A percentile compares a stretch with the other conserved stretches of the same genome.
Conservation (phyloP, 495 filamentous ascomycete species). For the Penicillium soppii region DNA sequence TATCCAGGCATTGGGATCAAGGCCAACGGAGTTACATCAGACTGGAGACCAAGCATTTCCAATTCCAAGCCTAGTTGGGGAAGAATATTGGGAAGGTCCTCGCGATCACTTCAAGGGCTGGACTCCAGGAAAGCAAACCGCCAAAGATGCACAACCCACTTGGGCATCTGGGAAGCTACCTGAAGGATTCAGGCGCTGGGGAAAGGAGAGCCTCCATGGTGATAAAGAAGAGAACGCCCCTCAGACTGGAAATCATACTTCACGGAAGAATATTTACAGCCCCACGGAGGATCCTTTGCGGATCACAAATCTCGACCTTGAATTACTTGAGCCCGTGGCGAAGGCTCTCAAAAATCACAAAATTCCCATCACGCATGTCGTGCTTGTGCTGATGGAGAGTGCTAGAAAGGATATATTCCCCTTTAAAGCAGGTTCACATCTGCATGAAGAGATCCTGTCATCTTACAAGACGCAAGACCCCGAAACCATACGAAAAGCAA, state of each 20-base stretch:
- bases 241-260: background rate
- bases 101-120: conserved; percentile 24
- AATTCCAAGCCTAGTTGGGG: conserved; percentile 11
- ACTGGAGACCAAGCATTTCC: conserved; percentile 15
- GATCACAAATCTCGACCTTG: conserved; percentile 38
- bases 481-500: conserved; percentile 7
- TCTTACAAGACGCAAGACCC: conserved; percentile 15
- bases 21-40: background rate
- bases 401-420: conserved; percentile 45
- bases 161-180: conserved; percentile 21
- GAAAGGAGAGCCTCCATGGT: background rate
- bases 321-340: conserved; percentile 28
- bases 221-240: background rate
- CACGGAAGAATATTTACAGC: conserved; percentile 23
- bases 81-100: conserved; percentile 21
- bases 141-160: background rate
- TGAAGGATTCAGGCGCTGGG: conserved; percentile 22
- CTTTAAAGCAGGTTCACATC: conserved; percentile 28
- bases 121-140: conserved; percentile 7
- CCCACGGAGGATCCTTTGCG: conserved; percentile 35
- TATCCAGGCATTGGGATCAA: conserved; percentile 9
- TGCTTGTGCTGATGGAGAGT: conserved; percentile 41
- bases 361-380: conserved; percentile 32
- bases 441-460: conserved; percentile 32
- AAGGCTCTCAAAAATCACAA: conserved; percentile 25